Base-by-base conservation (phyloP, 148 eudicot species). In the Selenicereus undatus region DNA sequence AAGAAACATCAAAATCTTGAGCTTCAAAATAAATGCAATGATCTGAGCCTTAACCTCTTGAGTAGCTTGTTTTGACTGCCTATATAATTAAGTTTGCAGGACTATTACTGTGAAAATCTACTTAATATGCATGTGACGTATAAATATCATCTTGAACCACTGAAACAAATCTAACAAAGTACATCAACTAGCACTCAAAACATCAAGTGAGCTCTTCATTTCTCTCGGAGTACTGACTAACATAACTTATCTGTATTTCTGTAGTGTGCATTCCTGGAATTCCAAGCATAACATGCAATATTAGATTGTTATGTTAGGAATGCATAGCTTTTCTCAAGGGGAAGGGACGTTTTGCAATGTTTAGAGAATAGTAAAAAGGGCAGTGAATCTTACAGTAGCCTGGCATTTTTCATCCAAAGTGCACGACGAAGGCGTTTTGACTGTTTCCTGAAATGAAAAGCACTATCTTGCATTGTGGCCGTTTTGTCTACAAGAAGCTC, bases 401-500 rank as follows among this genome's bases (percentile, higher is more conserved):
- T 96, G 73, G 95, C 98, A 84, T 96, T 96, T 86, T 96, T 96
- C 93, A 93, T 91, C 99, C 99, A 96, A 75, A 96, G 95, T 83
- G 99, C 97, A 85, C 94, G 92, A 22, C 95, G 89, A 78, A 96
- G 94, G 76, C 95, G 93, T 86, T 93, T 96, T 26, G 99, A 96
- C 87, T 96, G 99, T 83, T 96, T 96, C 86, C 88, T 93, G 85
- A 96, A 93, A 88, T 96, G 99, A 84, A 96, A 96, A 50, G 99
- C 92, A 87, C 91, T 88, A 74, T 96, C 99, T 88, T 93, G 99
- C 97, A 93, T 96, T 35, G 99, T 96, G 76, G 95, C 86, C 58
- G 98, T 96, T 89, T 92, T 96, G 84, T 96, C 99, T 83, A 96
- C 98, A 86, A 96, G 98, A 82, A 96, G 99, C 91, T 96, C 99